Base-by-base conservation (phyloP, 75 land plant species). In the Azolla pinnata region DNA sequence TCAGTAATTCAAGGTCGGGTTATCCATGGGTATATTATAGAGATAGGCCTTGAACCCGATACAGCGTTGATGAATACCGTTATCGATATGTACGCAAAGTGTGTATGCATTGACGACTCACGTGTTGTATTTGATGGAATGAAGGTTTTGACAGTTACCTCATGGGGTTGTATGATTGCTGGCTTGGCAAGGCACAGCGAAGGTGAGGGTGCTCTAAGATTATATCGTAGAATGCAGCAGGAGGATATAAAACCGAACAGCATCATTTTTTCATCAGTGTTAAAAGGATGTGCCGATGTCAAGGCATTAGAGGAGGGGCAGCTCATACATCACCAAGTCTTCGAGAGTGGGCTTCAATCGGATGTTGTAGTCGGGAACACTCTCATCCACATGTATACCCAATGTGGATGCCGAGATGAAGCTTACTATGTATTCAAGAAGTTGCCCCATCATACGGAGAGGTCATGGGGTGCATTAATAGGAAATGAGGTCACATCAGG, bases 161-260 rank as follows among this genome's bases (percentile, higher is more conserved):
- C 86, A 12, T 86, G 83, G 86, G 83, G 77, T 56, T 64, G 72
- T 0, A 69, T 86, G 74, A 74, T 86, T 57, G 55, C 80, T 7
- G 90, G 86, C 2, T 70, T 54, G 54, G 81, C 77, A 24, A 72
- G 74, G 40, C 75, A 65, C 45, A 83, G 86, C 8, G 31, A 57
- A 7, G 62, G 66, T 21, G 63, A 61, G 35, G 52, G 66, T 35
- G 83, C 65, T 20, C 31, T 85, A 42, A 44, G 18, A n/a, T 49
- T 77, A 30, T 83, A 76, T 62, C 30, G 54, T 30, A 21, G 42
- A 34, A 83, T 85, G 89, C 63, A 81, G 32, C 31, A 45, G 46
- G 40, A 16, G 26, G 76, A 76, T 32, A 25, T 67, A 44, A 47
- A 34, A 21, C 85, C 85, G 2, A 72, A 75, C 8, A 75, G 75